A percentile compares a stretch with the other conserved stretches of the same genome.
Conservation (phyloP, 441 rosid species). For the Isatis lusitanica region DNA sequence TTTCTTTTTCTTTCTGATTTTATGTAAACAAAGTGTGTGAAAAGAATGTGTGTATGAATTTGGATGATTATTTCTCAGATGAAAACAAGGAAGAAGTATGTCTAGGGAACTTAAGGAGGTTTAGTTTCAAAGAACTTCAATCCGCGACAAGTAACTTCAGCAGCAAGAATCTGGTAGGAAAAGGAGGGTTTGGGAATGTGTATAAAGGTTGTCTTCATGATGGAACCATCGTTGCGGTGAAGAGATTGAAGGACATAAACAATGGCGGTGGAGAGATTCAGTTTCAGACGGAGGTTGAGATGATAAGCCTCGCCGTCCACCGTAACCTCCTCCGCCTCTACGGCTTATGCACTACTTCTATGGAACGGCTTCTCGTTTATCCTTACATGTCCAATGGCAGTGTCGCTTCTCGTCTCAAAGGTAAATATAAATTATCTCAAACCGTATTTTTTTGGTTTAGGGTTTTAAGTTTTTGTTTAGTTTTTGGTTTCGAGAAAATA, state of each 20-base stretch:
- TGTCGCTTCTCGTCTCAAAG: constrained; percentile 86
- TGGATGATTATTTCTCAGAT: constrained; percentile 37
- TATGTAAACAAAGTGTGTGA: not conserved
- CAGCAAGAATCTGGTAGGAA: constrained; percentile 76
- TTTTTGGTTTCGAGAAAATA: not conserved
- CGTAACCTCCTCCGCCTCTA: constrained; percentile 80
- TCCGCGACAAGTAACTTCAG: constrained; percentile 79
- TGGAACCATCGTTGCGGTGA: constrained; percentile 77
- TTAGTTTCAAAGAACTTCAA: constrained; percentile 83
- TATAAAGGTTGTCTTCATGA: constrained; percentile 84
- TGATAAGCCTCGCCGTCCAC: constrained; percentile 93
- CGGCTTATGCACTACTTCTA: constrained; percentile 79
- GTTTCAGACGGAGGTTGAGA: constrained; percentile 87
- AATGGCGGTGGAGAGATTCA: constrained; percentile 79
- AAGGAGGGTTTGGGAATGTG: constrained; percentile 91
- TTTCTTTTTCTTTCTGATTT: not conserved
- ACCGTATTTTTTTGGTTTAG: not conserved
- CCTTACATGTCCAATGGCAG: constrained; percentile 99
- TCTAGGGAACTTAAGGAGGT: constrained; percentile 79
- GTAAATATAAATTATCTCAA: constrained; percentile 30
- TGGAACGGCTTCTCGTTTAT: constrained; percentile 77
- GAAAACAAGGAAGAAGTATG: constrained; percentile 63
- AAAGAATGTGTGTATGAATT: constrained; percentile 7
- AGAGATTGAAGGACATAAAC: constrained; percentile 77
- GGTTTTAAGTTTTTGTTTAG: not conserved